Conservation (phyloP, 1,284 basidiomycete genomes). For the Ustilago loliicola region DNA sequence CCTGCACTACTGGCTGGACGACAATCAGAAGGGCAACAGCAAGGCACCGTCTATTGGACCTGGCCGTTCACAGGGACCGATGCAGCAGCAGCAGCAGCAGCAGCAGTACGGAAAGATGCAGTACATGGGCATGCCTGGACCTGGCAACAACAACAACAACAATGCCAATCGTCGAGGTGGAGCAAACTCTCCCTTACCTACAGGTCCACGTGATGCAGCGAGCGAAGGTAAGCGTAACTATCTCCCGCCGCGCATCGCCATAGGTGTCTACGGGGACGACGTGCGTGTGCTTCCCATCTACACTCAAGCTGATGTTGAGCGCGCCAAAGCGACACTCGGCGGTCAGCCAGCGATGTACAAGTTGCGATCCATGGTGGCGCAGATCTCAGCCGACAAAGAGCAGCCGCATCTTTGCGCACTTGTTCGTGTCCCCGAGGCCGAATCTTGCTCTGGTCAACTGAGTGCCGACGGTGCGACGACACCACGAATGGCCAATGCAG, state of each 20-base stretch:
- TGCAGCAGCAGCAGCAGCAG: constrained; percentile 23
- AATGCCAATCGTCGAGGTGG: constrained; percentile 66
- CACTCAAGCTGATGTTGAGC: constrained; percentile 32
- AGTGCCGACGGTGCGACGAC: constrained; percentile 52
- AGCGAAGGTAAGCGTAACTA: constrained; percentile 71
- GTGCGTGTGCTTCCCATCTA: constrained; percentile 50
- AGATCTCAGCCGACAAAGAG: constrained; percentile 82
- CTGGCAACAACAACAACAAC: constrained; percentile 19
- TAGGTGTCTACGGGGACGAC: constrained; percentile 52
- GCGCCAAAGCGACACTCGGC: constrained; percentile 27
- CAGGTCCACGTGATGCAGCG: constrained; percentile 18
- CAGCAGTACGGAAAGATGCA: constrained; percentile 25
- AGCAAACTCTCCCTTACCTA: constrained; percentile 10
- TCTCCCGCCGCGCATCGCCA: constrained; percentile 66
- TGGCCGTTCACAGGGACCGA: background rate
- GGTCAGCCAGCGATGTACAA: constrained; percentile 73
- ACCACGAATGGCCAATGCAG: constrained; percentile 13
- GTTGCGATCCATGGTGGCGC: constrained; percentile 78
- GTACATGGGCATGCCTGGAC: constrained; percentile 34
- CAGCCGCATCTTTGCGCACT: constrained; percentile 90
- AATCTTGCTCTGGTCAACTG: constrained; percentile 38
- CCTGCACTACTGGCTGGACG: constrained; percentile 82
- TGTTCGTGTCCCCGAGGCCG: constrained; percentile 80
- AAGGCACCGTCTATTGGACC: constrained; percentile 11
- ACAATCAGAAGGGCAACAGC: constrained; percentile 27